Conservation (phyloP, 2,329 filamentous ascomycete species). For the Endothia cerciana region DNA sequence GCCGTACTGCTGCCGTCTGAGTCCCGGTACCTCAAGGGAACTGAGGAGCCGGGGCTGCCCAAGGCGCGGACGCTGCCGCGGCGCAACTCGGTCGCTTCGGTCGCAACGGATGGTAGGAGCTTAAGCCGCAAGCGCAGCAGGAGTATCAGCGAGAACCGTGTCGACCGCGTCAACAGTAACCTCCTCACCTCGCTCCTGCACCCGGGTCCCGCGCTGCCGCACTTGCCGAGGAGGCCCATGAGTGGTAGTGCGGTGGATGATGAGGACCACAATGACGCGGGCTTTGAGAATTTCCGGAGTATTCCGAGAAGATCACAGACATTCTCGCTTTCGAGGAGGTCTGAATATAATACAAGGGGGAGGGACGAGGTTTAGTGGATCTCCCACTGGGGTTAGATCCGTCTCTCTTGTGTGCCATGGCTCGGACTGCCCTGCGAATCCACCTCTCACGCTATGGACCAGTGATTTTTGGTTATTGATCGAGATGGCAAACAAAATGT, state of each 20-base stretch:
- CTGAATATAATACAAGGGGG: constrained; percentile 19
- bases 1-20: constrained; percentile 64
- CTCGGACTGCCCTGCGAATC: too few relatives aligned
- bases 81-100: constrained; percentile 42
- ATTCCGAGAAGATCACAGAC: constrained; percentile 25
- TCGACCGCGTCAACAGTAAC: constrained; percentile 42
- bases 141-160: constrained; percentile 35
- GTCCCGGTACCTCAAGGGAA: constrained; percentile 57
- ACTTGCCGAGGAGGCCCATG: constrained; percentile 22
- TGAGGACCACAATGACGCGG: background rate
- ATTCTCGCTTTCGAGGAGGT: constrained; percentile 26
- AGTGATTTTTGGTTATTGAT: background rate
- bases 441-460: background rate
- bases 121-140: constrained; percentile 41
- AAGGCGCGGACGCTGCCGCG: constrained; percentile 36
- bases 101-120: constrained; percentile 33
- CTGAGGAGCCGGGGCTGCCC: constrained; percentile 47
- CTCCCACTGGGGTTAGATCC: background rate
- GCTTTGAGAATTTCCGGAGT: constrained; percentile 18
- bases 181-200: constrained; percentile 52
- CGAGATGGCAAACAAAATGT: background rate
- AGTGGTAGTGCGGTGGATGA: constrained; percentile 17
- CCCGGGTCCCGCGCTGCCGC: constrained; percentile 49
- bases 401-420: background rate
- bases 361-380: constrained; percentile 23